Evolutionary conservation across 306 rosid genomes (phyloP).

Genomic region (Dalbergia cochinchinensis): DNA sequence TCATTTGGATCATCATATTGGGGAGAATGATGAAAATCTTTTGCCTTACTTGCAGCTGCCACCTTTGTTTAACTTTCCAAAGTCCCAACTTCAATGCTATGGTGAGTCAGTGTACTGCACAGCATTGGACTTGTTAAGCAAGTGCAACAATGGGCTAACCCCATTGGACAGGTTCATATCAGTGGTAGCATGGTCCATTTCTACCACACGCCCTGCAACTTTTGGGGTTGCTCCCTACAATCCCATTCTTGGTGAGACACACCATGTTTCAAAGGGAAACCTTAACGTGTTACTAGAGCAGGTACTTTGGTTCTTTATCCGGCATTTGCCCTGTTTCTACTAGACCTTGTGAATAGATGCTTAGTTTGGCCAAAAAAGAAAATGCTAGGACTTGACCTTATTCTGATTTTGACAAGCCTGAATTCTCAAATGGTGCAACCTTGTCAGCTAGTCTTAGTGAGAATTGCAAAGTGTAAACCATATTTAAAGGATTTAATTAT

Average conservation of each 20-base stretch:
- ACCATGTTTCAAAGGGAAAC: slow-evolving; percentile 78
- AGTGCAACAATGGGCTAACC: slow-evolving; percentile 66
- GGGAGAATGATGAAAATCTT: slow-evolving; percentile 15
- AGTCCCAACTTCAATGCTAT: slow-evolving; percentile 90
- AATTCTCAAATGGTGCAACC: no score
- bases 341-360: no score
- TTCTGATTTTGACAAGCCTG: no score
- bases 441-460: no score
- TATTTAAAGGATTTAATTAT: no score
- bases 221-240: slow-evolving; percentile 91
- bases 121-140: slow-evolving; percentile 60
- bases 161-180: slow-evolving; percentile 70
- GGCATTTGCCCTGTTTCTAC: background rate
- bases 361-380: no score
- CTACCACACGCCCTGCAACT: slow-evolving; percentile 72
- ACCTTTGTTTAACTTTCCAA: slow-evolving; percentile 85
- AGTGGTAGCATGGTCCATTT: slow-evolving; percentile 84
- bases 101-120: slow-evolving; percentile 81
- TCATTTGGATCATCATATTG: background rate
- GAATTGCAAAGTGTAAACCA: no score
- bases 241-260: slow-evolving; percentile 96
- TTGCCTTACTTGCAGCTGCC: slow-evolving; percentile 65
- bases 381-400: no score
- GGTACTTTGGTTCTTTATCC: slow-evolving; percentile 53
- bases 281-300: slow-evolving; percentile 86